A percentile compares a stretch with the other conserved stretches of the same genome.
phyloP scores from a whole-genome alignment of 768 basidiomycete genomes.

The Lyophyllum decastes region DNA sequence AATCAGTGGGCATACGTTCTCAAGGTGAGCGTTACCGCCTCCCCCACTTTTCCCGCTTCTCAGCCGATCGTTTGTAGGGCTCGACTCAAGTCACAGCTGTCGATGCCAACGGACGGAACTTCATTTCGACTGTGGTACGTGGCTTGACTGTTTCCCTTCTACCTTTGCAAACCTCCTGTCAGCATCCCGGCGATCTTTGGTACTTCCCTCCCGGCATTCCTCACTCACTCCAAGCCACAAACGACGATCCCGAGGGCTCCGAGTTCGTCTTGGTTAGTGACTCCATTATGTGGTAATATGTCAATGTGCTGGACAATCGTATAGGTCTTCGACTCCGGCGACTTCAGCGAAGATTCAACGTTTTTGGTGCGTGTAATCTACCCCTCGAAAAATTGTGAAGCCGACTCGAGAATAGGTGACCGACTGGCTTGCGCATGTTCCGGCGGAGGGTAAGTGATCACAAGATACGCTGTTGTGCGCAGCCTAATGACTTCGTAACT shows the following conservation, averaged over 20 bases:
- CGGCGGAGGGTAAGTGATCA: conserved; percentile 41
- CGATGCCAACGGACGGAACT: conserved; percentile 49
- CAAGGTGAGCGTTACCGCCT: conserved; percentile 25
- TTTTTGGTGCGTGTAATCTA: conserved; percentile 38
- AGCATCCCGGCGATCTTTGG: conserved; percentile 55
- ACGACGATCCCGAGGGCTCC: conserved; percentile 43
- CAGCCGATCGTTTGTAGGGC: conserved; percentile 31
- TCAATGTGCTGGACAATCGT: background rate
- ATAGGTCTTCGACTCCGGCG: conserved; percentile 52
- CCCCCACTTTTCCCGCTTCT: background rate
- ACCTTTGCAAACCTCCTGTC: background rate
- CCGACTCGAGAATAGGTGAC: conserved; percentile 36
- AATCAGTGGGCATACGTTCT: conserved; percentile 54
- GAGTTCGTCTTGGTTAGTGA: conserved; percentile 51
- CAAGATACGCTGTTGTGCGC: background rate
- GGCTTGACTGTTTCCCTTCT: background rate
- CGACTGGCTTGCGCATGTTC: conserved; percentile 56
- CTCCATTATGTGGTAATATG: background rate
- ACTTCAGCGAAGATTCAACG: conserved; percentile 53
- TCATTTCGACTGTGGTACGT: conserved; percentile 49
- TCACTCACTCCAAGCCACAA: conserved; percentile 55
- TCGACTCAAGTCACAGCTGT: conserved; percentile 49
- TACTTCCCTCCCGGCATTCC: conserved; percentile 59
- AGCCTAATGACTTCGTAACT: background rate
- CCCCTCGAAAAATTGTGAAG: background rate